Conservation (phyloP, 2,329 filamentous ascomycete species). For the Hypocrella siamensis region DNA sequence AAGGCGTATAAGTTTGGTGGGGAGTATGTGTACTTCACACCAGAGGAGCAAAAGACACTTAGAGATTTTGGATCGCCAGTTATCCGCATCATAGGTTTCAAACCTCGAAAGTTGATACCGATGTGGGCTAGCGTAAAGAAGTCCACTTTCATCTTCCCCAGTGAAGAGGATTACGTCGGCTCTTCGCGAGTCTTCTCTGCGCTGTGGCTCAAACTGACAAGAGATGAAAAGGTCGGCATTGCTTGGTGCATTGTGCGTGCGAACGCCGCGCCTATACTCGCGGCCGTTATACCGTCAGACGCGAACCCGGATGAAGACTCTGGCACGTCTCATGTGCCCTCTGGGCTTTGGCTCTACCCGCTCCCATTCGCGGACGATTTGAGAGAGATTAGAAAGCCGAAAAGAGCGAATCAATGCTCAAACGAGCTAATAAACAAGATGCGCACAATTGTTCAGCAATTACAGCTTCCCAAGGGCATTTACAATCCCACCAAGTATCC, state of each 20-base stretch:
- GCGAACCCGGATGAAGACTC: constrained; percentile 48
- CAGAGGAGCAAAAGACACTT: constrained; percentile 66
- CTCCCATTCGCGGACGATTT: constrained; percentile 85
- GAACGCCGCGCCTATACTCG: constrained; percentile 66
- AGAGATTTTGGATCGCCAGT: constrained; percentile 68
- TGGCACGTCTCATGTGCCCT: constrained; percentile 56
- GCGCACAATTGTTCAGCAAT: constrained; percentile 66
- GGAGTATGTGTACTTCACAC: constrained; percentile 71
- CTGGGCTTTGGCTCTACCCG: constrained; percentile 77
- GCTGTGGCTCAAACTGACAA: constrained; percentile 71
- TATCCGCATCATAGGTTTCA: constrained; percentile 89
- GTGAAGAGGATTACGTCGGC: constrained; percentile 76
- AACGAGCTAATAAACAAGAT: constrained; percentile 66
- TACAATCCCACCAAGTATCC: constrained; percentile 83
- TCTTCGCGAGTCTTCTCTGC: constrained; percentile 89
- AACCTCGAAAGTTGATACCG: constrained; percentile 57
- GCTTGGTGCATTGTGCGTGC: constrained; percentile 78
- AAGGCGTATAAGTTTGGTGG: constrained; percentile 96
- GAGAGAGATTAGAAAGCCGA: constrained; percentile 52
- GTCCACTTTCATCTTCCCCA: constrained; percentile 86
- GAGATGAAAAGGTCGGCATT: constrained; percentile 65
- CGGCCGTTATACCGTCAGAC: constrained; percentile 64
- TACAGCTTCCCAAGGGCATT: constrained; percentile 71
- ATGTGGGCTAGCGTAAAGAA: constrained; percentile 77
- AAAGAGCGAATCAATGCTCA: constrained; percentile 37